phyloP scores from a whole-genome alignment of 768 basidiomycete species.

The Suillus subalutaceus region DNA sequence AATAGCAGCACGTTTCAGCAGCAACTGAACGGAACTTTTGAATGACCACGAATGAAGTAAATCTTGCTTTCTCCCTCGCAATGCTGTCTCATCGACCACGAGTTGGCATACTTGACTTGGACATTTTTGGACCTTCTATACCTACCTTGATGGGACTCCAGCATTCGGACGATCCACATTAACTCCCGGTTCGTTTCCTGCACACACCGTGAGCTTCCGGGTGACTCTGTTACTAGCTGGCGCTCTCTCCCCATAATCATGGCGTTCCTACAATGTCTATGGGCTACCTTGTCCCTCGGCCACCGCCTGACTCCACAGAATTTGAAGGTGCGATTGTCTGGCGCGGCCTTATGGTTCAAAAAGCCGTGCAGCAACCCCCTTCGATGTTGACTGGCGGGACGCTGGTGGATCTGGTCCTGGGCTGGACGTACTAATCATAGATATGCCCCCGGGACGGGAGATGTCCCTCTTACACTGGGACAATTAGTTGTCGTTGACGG shows the following conservation, averaged over 20 bases:
- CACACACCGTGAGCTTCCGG: background rate
- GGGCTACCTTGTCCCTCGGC: slow-evolving; percentile 83
- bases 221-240: slow-evolving; percentile 52
- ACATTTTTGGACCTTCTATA: slow-evolving; percentile 93
- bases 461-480: slow-evolving; percentile 90
- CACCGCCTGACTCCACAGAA: slow-evolving; percentile 48
- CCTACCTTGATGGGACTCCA: slow-evolving; percentile 93
- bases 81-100: slow-evolving; percentile 49
- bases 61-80: too few relatives aligned
- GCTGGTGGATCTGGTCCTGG: slow-evolving; percentile 37
- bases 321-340: slow-evolving; percentile 87
- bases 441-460: slow-evolving; percentile 97
- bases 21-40: background rate
- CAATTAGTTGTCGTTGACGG: slow-evolving; percentile 87
- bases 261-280: slow-evolving; percentile 95
- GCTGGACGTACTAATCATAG: slow-evolving; percentile 86
- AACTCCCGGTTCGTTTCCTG: slow-evolving; percentile 57
- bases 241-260: slow-evolving; percentile 89
- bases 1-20: slow-evolving; percentile 63
- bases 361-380: slow-evolving; percentile 95
- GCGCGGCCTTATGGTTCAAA: slow-evolving; percentile 98
- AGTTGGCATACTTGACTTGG: slow-evolving; percentile 90
- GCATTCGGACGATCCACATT: slow-evolving; percentile 75
- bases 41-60: slow-evolving; percentile 8
- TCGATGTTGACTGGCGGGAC: slow-evolving; percentile 90